A percentile compares a stretch with the other conserved stretches of the same genome.
phyloP scores from a whole-genome alignment of 1,139 yeast genomes.

The Saccharomyces hybrid region DNA sequence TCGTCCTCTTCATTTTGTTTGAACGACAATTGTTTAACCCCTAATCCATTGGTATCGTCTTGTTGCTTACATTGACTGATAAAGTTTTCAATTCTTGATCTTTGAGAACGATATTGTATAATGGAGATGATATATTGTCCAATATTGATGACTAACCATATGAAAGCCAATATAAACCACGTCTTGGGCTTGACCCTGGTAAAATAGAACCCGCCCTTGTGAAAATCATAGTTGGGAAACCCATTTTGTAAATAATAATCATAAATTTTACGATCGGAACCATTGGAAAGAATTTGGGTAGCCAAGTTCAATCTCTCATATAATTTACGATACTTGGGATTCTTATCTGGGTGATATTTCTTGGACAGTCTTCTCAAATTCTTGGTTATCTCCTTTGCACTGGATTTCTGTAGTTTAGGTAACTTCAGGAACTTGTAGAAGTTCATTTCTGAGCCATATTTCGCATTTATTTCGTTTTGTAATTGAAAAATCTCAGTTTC shows the following conservation, averaged over 20 bases:
- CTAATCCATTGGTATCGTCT: slow-evolving; percentile 53
- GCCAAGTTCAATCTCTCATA: slow-evolving; percentile 72
- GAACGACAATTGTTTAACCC: slow-evolving; percentile 28
- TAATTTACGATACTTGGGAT: slow-evolving; percentile 35
- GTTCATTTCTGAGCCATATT: slow-evolving; percentile 54
- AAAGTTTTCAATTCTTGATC: slow-evolving; percentile 47
- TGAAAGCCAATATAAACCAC: slow-evolving; percentile 42
- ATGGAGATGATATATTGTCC: slow-evolving; percentile 54
- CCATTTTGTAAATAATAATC: slow-evolving; percentile 82
- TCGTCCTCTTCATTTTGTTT: slow-evolving; percentile 35
- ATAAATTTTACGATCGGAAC: slow-evolving; percentile 61
- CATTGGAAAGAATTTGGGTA: slow-evolving; percentile 62
- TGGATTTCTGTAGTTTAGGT: slow-evolving; percentile 39
- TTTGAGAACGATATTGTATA: slow-evolving; percentile 54
- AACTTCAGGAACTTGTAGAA: slow-evolving; percentile 66
- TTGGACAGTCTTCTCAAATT: slow-evolving; percentile 71
- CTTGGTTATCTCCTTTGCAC: slow-evolving; percentile 56
- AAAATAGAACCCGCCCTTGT: slow-evolving; percentile 41
- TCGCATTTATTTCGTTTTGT: slow-evolving; percentile 56
- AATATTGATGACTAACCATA: slow-evolving; percentile 44
- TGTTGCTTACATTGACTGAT: slow-evolving; percentile 45
- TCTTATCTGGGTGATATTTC: slow-evolving; percentile 78
- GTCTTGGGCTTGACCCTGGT: slow-evolving; percentile 35
- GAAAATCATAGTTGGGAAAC: slow-evolving; percentile 74
- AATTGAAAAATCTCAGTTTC: slow-evolving; percentile 79